Base-by-base conservation (phyloP, 805 yeast genomes). In the Candida railenensis region DNA sequence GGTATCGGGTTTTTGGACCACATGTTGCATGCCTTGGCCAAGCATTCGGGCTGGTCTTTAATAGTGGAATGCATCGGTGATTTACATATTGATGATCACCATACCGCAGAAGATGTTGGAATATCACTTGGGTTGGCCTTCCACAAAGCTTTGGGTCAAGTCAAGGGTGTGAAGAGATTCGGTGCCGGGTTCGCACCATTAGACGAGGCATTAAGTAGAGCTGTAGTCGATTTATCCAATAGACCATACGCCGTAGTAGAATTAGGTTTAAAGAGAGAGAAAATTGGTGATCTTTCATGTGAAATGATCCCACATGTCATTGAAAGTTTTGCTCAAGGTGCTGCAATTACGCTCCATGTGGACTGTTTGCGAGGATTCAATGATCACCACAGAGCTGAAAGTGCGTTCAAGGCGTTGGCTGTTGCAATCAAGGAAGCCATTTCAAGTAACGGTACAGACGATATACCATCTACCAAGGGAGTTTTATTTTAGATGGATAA, bases 261-360 rank as follows among this genome's bases (percentile, higher is more conserved):
- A 34, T 74, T 94, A 49, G 97, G 96, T 0, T 77, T 94, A 59
- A 87, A 85, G 66, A 78, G 99, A 53, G 99, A 94, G 64, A 90
- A 85, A 63, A 83, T 94, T 55, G 99, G 99, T 44, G 96, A 88
- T 59, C 76, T 94, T 44, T 81, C 90, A 33, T 82, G 94, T 59
- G 99, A 94, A 70, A 94, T 94, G 99, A 86, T 94, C 53, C 97
- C 97, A n/a, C 99, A 94, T 65, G 91, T 94, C 41, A 63, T 94
- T 51, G 96, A 90, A 66, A 85, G 96, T 56, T 94, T 94, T 73
- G 97, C 98, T 2, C 89, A 87, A 58, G 88, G 87, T 36, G 96
- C 97, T 1, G 85, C 86, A 49, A 78, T 94, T 45, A 94, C 99
- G 1, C 61, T 94, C 59, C 99, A 94, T 61, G 96, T 94, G 32